Conservation (phyloP, 495 filamentous ascomycete genomes). For the Neurospora tetraspora region DNA sequence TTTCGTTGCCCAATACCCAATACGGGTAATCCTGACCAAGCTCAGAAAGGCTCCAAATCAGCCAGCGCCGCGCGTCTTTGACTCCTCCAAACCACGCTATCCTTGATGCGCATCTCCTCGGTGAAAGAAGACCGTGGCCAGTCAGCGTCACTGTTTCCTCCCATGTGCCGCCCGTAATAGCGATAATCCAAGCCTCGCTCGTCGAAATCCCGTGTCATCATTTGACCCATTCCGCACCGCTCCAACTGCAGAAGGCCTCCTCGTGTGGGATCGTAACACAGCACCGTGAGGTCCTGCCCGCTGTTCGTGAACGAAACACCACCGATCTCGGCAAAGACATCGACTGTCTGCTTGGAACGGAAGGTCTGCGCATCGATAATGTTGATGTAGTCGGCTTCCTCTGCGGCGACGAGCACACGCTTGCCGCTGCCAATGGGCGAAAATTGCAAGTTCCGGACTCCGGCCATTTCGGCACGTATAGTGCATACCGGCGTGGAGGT, state of each 20-base stretch:
- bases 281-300: slow-evolving; percentile 60
- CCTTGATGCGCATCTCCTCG: slow-evolving; percentile 11
- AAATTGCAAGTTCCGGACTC: slow-evolving; percentile 69
- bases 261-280: slow-evolving; percentile 62
- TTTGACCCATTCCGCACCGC: slow-evolving; percentile 38
- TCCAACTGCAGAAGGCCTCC: slow-evolving; percentile 77
- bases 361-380: slow-evolving; percentile 67
- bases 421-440: slow-evolving; percentile 69
- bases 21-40: neutral
- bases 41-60: slow-evolving; percentile 26
- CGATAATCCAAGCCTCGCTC: neutral
- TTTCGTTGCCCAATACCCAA: neutral
- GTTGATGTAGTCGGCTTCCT: slow-evolving; percentile 75
- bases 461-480: slow-evolving; percentile 65
- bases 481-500: slow-evolving; percentile 41
- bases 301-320: slow-evolving; percentile 66
- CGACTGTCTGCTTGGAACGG: slow-evolving; percentile 59
- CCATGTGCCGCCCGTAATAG: neutral
- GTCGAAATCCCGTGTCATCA: slow-evolving; percentile 19
- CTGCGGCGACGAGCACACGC: slow-evolving; percentile 64
- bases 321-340: slow-evolving; percentile 79
- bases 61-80: slow-evolving; percentile 20
- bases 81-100: slow-evolving; percentile 18
- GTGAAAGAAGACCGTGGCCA: slow-evolving; percentile 18
- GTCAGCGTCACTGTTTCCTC: slow-evolving; percentile 10